phyloP scores from a whole-genome alignment of 768 basidiomycete genomes.

The Russula virescens region DNA sequence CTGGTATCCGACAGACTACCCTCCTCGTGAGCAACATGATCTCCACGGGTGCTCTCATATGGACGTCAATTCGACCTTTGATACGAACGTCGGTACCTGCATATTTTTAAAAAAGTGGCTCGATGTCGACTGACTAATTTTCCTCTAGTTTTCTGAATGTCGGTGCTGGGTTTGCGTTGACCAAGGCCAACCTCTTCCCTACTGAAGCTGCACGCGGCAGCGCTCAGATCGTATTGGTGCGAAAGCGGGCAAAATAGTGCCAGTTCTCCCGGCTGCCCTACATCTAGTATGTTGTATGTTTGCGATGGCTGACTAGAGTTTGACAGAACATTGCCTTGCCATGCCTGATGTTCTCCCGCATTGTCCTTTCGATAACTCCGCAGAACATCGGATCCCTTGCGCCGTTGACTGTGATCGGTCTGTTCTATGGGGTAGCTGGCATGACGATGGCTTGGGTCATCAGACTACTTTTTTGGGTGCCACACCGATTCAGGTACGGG shows the following conservation, averaged over 20 bases:
- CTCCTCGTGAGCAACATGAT: background rate
- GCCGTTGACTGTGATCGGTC: conserved; percentile 55
- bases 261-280: too few species aligned
- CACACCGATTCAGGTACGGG: conserved; percentile 68
- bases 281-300: background rate
- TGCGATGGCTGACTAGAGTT: background rate
- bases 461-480: conserved; percentile 67
- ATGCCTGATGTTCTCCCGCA: conserved; percentile 64
- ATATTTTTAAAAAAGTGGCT: background rate
- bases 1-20: too few species aligned
- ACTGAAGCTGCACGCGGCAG: conserved; percentile 51
- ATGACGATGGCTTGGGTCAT: conserved; percentile 48
- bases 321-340: conserved; percentile 52
- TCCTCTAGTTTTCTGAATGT: conserved; percentile 47
- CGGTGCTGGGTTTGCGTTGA: conserved; percentile 49
- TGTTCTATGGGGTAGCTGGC: conserved; percentile 56
- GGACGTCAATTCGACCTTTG: conserved; percentile 6
- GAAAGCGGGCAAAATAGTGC: background rate
- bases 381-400: conserved; percentile 53
- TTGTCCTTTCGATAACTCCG: conserved; percentile 57
- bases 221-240: conserved; percentile 55
- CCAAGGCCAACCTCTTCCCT: conserved; percentile 58
- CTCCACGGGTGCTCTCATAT: conserved; percentile 5
- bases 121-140: background rate
- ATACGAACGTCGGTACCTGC: conserved; percentile 8